Evolutionary conservation across 2,329 filamentous ascomycete genomes (phyloP).

Genomic region (Nakataea oryzae): DNA sequence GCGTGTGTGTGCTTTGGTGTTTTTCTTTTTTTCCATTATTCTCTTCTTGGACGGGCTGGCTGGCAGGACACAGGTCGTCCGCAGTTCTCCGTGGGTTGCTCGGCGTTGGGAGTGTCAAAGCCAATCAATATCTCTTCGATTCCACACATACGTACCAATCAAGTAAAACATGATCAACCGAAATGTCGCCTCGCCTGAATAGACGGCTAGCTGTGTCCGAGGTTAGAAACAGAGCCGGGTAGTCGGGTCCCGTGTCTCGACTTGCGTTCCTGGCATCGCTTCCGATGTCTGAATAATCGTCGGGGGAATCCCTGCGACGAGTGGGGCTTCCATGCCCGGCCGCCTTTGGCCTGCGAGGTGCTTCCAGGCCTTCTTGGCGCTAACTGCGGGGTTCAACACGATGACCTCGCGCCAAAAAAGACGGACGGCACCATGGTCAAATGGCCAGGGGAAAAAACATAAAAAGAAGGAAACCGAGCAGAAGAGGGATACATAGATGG

Average conservation of each 20-base stretch:
- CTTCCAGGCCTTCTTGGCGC: background rate
- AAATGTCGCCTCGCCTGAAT: too few species aligned
- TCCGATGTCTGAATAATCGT: background rate
- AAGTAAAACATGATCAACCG: background rate
- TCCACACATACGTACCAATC: background rate
- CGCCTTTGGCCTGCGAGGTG: too few species aligned
- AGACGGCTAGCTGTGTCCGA: too few species aligned
- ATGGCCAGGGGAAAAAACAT: too few species aligned
- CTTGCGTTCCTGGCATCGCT: background rate
- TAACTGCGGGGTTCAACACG: background rate
- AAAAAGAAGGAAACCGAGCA: too few species aligned
- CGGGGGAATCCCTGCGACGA: too few species aligned
- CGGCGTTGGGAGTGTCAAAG: background rate
- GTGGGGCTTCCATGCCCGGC: background rate
- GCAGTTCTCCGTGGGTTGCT: background rate
- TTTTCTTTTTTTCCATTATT: too few species aligned
- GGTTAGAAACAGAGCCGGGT: too few species aligned
- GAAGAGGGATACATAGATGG: too few species aligned
- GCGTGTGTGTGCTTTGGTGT: constrained; percentile 1
- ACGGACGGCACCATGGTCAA: too few species aligned
- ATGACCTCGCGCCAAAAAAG: too few species aligned
- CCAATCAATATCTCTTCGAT: background rate
- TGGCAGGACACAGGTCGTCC: too few species aligned
- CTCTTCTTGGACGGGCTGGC: background rate
- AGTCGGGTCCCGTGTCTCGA: background rate